A percentile compares a stretch with the other conserved stretches of the same genome.
phyloP scores from a whole-genome alignment of 768 basidiomycete species.

The Lactarius tabidus region DNA sequence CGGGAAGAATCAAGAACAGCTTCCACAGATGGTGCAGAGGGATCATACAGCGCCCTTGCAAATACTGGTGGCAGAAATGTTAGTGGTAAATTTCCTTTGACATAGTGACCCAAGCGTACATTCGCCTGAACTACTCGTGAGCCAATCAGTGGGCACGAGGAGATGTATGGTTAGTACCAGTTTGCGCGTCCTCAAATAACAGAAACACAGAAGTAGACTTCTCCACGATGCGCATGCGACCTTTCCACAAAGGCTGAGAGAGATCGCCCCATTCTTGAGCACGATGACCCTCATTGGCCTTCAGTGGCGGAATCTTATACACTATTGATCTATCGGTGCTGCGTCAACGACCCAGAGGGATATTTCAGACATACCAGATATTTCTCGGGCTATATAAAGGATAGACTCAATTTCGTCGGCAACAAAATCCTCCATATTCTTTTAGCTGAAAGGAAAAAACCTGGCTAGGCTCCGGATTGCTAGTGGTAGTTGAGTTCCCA shows the following conservation, averaged over 20 bases:
- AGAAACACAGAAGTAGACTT: slow-evolving; percentile 62
- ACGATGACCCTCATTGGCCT: slow-evolving; percentile 82
- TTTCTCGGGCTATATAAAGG: slow-evolving; percentile 84
- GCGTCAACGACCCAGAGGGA: slow-evolving; percentile 18
- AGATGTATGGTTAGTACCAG: slow-evolving; percentile 46
- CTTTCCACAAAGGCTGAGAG: slow-evolving; percentile 83
- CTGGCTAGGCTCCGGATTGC: not conserved
- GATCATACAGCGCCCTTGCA: slow-evolving; percentile 80
- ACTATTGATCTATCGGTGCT: slow-evolving; percentile 44
- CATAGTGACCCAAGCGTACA: slow-evolving; percentile 42
- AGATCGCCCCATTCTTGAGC: slow-evolving; percentile 93
- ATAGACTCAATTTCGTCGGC: slow-evolving; percentile 86
- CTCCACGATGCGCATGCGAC: slow-evolving; percentile 81
- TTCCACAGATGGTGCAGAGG: slow-evolving; percentile 78
- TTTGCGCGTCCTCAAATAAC: slow-evolving; percentile 75
- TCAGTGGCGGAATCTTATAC: slow-evolving; percentile 87
- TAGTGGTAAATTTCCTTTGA: slow-evolving; percentile 1
- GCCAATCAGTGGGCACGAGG: not conserved
- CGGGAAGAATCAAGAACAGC: slow-evolving; percentile 94
- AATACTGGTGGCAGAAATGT: slow-evolving; percentile 51
- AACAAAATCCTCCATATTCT: slow-evolving; percentile 47
- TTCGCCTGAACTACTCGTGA: slow-evolving; percentile 46
- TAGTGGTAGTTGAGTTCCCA: slow-evolving; percentile 1
- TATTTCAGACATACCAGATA: slow-evolving; percentile 57
- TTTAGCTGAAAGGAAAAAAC: not conserved